Percentiles rank a stretch among this genome's conserved stretches.
phyloP scores from a whole-genome alignment of 768 basidiomycete species.

The Tricholoma sp. region DNA sequence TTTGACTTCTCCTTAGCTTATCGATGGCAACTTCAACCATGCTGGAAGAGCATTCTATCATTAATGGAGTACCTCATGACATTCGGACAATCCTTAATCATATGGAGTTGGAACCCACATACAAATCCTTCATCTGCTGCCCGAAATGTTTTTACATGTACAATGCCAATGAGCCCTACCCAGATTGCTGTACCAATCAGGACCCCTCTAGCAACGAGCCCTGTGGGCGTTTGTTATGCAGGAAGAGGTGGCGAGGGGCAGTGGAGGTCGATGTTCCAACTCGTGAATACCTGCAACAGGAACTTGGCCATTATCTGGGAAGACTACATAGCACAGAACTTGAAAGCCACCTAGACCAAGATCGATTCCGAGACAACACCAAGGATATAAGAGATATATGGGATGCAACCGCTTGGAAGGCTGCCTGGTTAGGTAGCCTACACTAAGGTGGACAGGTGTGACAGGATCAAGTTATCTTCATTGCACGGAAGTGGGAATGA shows the following conservation, averaged over 20 bases:
- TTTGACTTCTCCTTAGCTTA: neutral
- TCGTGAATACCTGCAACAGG: constrained; percentile 20
- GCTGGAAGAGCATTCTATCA: too few relatives aligned
- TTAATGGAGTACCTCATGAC: constrained; percentile 11
- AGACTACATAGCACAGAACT: constrained; percentile 20
- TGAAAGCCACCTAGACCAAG: constrained; percentile 22
- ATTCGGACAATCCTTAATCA: constrained; percentile 14
- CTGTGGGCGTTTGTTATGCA: constrained; percentile 11
- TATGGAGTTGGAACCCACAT: constrained; percentile 14
- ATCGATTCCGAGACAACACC: neutral
- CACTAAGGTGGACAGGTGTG: too few relatives aligned
- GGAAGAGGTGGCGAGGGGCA: neutral
- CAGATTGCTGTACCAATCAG: constrained; percentile 17
- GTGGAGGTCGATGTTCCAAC: constrained; percentile 1
- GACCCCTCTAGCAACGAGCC: constrained; percentile 9
- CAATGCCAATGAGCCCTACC: constrained; percentile 10
- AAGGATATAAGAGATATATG: constrained; percentile 21
- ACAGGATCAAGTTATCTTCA: too few relatives aligned
- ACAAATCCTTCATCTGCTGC: constrained; percentile 19
- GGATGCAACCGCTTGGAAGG: constrained; percentile 20
- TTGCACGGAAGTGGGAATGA: too few relatives aligned
- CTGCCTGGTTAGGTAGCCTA: too few relatives aligned
- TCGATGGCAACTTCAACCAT: neutral
- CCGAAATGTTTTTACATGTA: constrained; percentile 22
- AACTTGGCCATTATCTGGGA: constrained; percentile 23